These are phyloP conservation scores for Trichosanthes cucumerina DNA, from an alignment of 306 rosid species.

Conservation along the genomic window DNA sequence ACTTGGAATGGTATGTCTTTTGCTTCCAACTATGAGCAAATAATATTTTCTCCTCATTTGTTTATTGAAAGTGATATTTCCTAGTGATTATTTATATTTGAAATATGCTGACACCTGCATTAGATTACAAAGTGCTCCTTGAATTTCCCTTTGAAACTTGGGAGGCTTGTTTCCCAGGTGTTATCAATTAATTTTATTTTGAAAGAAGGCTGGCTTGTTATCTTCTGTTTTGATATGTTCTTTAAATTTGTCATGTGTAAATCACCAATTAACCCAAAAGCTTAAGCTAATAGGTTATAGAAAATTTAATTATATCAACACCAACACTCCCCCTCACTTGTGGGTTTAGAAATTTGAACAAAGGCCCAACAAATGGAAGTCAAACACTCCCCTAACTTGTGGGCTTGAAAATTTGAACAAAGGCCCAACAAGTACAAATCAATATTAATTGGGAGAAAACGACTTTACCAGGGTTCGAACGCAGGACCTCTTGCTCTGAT, in stretches of 20 bases:
- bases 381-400: no score
- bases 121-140: background rate
- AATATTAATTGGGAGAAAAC: no score
- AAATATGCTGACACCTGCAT: background rate
- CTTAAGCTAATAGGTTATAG: no score
- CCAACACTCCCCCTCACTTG: no score
- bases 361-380: no score
- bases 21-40: background rate
- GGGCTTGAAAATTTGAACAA: no score
- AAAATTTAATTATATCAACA: no score
- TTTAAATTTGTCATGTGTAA: background rate
- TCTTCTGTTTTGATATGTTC: background rate
- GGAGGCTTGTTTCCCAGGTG: background rate
- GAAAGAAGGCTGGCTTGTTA: background rate
- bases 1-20: slow-evolving; percentile 78
- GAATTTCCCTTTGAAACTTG: background rate
- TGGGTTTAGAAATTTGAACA: no score
- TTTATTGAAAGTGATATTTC: background rate
- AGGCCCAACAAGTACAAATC: no score
- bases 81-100: background rate
- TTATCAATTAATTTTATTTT: background rate
- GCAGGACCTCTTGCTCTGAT: no score
- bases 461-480: no score
- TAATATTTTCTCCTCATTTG: background rate
- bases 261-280: no score